Conservation (phyloP, 2,329 filamentous ascomycete species). For the Clonostachys byssicola region DNA sequence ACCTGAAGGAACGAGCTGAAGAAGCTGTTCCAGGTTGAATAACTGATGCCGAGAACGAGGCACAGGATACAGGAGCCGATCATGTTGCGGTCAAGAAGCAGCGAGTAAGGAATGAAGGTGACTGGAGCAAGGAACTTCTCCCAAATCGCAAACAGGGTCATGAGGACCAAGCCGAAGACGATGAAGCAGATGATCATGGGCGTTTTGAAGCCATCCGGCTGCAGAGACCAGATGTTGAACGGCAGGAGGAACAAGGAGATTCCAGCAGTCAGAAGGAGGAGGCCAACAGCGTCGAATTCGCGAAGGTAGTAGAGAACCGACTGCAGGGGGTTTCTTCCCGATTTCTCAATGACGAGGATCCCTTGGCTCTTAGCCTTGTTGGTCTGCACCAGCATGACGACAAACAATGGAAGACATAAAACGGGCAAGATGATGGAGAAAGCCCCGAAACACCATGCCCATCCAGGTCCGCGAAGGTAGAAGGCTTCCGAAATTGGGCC, state of each 20-base stretch:
- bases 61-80: conserved; percentile 29
- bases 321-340: conserved; percentile 5
- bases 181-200: conserved; percentile 36
- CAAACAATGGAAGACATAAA: conserved; percentile 50
- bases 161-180: conserved; percentile 27
- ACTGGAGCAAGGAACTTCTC: conserved; percentile 32
- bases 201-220: conserved; percentile 31
- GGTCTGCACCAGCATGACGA: conserved; percentile 47
- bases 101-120: conserved; percentile 28
- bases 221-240: conserved; percentile 52
- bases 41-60: conserved; percentile 26
- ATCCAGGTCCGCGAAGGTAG: conserved; percentile 39
- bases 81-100: conserved; percentile 29
- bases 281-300: conserved; percentile 61
- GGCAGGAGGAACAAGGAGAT: conserved; percentile 64
- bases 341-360: conserved; percentile 15
- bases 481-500: conserved; percentile 48
- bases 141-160: conserved; percentile 29
- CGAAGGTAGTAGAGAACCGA: conserved; percentile 44
- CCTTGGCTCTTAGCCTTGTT: conserved; percentile 45
- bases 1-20: conserved; percentile 33
- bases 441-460: conserved; percentile 28
- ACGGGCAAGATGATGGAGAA: conserved; percentile 59
- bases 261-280: conserved; percentile 57
- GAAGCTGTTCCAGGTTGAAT: conserved; percentile 29